Evolutionary conservation across 129 eudicot species (phyloP), one percentile per base, ranked within the genome.

Genomic region (Saussurea involucrata): DNA sequence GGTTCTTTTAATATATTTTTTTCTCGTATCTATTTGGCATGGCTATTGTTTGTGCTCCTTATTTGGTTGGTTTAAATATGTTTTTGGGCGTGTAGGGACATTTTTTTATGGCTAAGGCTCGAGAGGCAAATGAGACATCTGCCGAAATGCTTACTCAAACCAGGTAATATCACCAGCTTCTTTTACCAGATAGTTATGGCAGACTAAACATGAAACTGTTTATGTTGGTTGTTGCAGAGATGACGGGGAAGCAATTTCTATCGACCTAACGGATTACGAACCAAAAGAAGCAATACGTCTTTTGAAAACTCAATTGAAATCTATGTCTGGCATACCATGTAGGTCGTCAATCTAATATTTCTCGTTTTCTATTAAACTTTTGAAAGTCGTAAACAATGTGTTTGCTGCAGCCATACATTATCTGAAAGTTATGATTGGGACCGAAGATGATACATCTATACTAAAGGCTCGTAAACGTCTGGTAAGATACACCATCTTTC

Each of bases 101-200:
- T 67, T 89, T 87, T 69, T 91, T 40, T 53, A 84, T 79, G 84
- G 78, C 66, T 24, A 88, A 84, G 79, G 96, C 98, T 42, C 84
- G 86, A 21, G 97, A 88, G 75, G 98, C 95, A 4, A 84, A 93
- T 63, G 93, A 84, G 64, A 72, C 34, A 64, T 91, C 98, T 65
- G 79, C 86, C 13, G 61, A 85, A 71, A 87, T 75, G 78, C 87
- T 93, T 61, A 65, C 82, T 22, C 85, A 87, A 78, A 71, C 85
- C 68, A 93, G 95, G 92, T 88, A 61, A 61, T 6, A 10, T 24
- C 2, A 58, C 58, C 3, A 7, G 44, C 44, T 37, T 22, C 34
- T 28, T 22, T 40, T 8, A 69, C 40, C 20, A 40, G 21, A 36
- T 8, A 69, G 18, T 1, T 36, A 8, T 4, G 44, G 44, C 10